Percentiles rank a stretch among this genome's conserved stretches.
Conservation (phyloP, 768 basidiomycete genomes). For the Lentinus brumalis region DNA sequence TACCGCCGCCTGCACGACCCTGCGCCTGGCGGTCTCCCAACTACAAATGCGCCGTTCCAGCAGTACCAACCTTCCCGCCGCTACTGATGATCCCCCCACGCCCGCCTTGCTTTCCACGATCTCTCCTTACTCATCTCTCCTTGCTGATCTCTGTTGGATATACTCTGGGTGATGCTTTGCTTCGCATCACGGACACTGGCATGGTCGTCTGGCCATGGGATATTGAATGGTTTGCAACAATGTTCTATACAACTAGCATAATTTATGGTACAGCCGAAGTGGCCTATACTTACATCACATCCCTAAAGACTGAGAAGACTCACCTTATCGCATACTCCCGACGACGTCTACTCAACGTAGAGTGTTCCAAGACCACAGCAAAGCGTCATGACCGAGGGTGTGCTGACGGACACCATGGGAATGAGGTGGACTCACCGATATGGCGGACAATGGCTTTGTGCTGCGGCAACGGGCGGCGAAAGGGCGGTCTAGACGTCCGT, state of each 20-base stretch:
- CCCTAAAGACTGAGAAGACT: no score
- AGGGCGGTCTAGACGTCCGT: background rate
- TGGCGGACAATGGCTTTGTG: background rate
- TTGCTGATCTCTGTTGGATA: background rate
- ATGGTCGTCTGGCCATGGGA: background rate
- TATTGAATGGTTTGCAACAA: background rate
- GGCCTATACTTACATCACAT: background rate
- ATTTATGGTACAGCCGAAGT: background rate
- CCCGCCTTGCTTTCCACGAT: background rate
- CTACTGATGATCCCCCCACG: slow-evolving; percentile 8
- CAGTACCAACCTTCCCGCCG: slow-evolving; percentile 8
- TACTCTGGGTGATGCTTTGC: background rate
- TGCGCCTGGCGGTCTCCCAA: slow-evolving; percentile 26
- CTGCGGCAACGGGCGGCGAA: slow-evolving; percentile 6
- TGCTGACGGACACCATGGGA: background rate
- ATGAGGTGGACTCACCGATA: slow-evolving; percentile 8
- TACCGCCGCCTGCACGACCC: slow-evolving; percentile 32
- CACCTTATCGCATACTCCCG: no score
- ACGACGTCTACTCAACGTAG: no score
- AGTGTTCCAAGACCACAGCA: no score
- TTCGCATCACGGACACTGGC: background rate
- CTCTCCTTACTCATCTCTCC: background rate
- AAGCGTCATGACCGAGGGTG: background rate
- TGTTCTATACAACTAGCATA: background rate
- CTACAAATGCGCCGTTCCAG: background rate